Conservation (phyloP, 2,329 filamentous ascomycete species). For the Penicillium hordei region DNA sequence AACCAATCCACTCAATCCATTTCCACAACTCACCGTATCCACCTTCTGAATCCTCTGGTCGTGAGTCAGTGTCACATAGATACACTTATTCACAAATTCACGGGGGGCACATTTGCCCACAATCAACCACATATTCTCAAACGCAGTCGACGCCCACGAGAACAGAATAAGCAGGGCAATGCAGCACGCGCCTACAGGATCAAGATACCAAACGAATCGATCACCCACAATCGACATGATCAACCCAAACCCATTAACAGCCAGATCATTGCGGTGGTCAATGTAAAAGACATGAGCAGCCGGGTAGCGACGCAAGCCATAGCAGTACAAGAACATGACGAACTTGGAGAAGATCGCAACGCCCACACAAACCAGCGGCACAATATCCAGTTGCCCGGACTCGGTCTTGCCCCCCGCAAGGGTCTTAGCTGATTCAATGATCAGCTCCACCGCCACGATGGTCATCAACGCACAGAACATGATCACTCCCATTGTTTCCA, state of each 20-base stretch:
- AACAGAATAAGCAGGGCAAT: conserved; percentile 14
- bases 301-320: conserved; percentile 10
- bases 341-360: conserved; percentile 15
- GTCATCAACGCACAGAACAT: conserved; percentile 13
- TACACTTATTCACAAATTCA: conserved; percentile 14
- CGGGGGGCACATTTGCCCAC: conserved; percentile 12
- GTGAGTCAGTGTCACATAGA: conserved; percentile 15
- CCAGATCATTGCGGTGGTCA: conserved; percentile 13
- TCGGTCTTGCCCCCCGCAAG: conserved; percentile 6
- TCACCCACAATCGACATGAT: conserved; percentile 13
- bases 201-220: conserved; percentile 13
- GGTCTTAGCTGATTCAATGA: conserved; percentile 6
- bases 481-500: conserved; percentile 13
- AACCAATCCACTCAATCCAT: neutral
- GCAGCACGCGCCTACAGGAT: conserved; percentile 12
- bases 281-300: conserved; percentile 14
- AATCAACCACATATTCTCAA: conserved; percentile 14
- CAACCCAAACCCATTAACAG: conserved; percentile 12
- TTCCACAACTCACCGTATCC: conserved; percentile 5
- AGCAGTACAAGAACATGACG: conserved; percentile 8
- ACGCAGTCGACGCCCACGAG: conserved; percentile 13
- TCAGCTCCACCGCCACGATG: conserved; percentile 7
- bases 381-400: conserved; percentile 3
- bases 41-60: conserved; percentile 13
- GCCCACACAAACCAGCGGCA: conserved; percentile 10